Evolutionary conservation across 2,329 filamentous ascomycete species (phyloP).

Genomic region (Cladosporium sp.): DNA sequence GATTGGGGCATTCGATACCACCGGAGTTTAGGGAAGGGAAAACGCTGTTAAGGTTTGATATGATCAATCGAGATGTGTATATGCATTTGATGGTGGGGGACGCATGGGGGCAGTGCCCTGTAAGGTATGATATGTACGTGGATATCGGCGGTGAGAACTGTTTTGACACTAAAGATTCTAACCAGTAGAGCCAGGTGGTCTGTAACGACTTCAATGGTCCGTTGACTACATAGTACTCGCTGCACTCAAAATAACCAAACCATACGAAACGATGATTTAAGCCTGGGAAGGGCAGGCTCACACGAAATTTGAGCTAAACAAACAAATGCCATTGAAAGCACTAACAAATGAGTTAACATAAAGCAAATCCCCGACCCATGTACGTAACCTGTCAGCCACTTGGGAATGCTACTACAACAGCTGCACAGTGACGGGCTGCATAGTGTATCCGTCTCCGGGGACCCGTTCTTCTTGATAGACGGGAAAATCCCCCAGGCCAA

Average conservation of each 20-base stretch:
- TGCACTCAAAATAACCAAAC: background rate
- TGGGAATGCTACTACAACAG: background rate
- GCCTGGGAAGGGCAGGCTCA: background rate
- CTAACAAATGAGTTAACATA: background rate
- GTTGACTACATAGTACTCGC: background rate
- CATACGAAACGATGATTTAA: background rate
- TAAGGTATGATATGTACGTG: background rate
- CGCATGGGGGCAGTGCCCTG: background rate
- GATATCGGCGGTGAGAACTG: too few relatives aligned
- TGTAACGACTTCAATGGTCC: background rate
- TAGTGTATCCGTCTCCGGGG: background rate
- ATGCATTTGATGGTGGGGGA: background rate
- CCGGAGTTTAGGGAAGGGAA: background rate
- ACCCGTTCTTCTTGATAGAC: background rate
- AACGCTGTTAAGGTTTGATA: background rate
- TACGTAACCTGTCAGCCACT: background rate
- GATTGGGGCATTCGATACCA: background rate
- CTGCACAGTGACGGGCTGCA: background rate
- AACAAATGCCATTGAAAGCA: background rate
- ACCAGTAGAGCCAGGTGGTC: too few relatives aligned
- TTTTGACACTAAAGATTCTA: too few relatives aligned
- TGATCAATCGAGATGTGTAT: background rate
- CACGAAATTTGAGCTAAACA: background rate
- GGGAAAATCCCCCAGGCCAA: background rate
- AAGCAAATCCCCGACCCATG: background rate